Conservation (phyloP, 192 early-diverging fungal genomes). For the Geranomyces michiganensis region DNA sequence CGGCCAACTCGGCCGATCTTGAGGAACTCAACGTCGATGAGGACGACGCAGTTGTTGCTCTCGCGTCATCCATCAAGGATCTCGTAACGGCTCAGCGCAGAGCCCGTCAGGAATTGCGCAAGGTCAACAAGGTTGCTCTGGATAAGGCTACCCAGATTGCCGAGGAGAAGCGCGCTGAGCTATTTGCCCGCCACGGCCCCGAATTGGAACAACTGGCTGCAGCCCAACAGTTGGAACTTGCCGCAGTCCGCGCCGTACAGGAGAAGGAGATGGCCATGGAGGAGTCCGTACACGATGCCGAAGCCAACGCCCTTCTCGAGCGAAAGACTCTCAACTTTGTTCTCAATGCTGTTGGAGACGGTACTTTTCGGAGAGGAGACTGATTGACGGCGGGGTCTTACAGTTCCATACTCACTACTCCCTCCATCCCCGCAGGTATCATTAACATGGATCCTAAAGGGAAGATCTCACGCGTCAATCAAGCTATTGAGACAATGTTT, state of each 20-base stretch:
- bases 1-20: conserved; percentile 11
- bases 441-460: conserved; percentile 42
- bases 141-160: neutral
- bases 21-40: conserved; percentile 14
- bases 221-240: conserved; percentile 29
- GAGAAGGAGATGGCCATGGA: conserved; percentile 50
- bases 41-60: conserved; percentile 6
- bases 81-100: conserved; percentile 1
- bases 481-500: conserved; percentile 43
- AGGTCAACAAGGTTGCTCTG: conserved; percentile 3
- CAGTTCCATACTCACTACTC: too few relatives aligned
- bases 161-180: conserved; percentile 4
- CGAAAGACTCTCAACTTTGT: conserved; percentile 40
- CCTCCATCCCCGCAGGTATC: conserved; percentile 25
- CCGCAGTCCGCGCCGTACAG: conserved; percentile 23
- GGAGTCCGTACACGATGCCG: conserved; percentile 40
- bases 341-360: conserved; percentile 40
- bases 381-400: too few relatives aligned
- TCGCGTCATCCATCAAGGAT: neutral
- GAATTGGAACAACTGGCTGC: conserved; percentile 28
- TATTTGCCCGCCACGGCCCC: conserved; percentile 4
- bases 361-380: too few relatives aligned
- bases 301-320: conserved; percentile 42
- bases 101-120: conserved; percentile 10
- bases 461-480: conserved; percentile 36